These are phyloP conservation scores for Fusarium sambucinum DNA, from an alignment of 2,329 filamentous ascomycete species.

Conservation along the genomic window DNA sequence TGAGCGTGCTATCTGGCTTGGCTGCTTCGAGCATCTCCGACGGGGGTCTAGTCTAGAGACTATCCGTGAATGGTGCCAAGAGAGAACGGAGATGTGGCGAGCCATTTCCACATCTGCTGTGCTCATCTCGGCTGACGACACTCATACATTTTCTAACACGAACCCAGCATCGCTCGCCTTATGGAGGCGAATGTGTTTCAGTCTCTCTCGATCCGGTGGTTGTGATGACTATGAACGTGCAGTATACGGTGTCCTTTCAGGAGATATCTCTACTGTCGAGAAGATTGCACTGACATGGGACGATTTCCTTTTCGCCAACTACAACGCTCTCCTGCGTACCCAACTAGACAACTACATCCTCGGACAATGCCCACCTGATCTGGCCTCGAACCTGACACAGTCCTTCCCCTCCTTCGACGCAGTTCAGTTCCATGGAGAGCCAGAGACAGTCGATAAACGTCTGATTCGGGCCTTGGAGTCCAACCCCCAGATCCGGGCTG, in stretches of 20 bases:
- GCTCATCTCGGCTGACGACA: slow-evolving; percentile 66
- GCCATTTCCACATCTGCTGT: slow-evolving; percentile 83
- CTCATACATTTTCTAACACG: slow-evolving; percentile 53
- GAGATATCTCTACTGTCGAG: slow-evolving; percentile 82
- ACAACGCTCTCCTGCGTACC: slow-evolving; percentile 84
- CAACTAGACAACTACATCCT: slow-evolving; percentile 82
- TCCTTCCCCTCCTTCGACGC: slow-evolving; percentile 74
- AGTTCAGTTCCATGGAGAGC: slow-evolving; percentile 70
- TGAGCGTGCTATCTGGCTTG: slow-evolving; percentile 90
- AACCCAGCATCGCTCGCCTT: slow-evolving; percentile 65
- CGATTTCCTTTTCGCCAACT: slow-evolving; percentile 86
- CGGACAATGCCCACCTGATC: slow-evolving; percentile 64
- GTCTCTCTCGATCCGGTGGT: slow-evolving; percentile 75
- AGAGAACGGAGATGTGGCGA: slow-evolving; percentile 89
- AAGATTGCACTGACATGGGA: slow-evolving; percentile 84
- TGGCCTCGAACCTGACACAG: slow-evolving; percentile 66
- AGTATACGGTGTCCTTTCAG: slow-evolving; percentile 90
- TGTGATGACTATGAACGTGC: slow-evolving; percentile 85
- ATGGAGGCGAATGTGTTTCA: slow-evolving; percentile 83
- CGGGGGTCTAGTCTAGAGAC: slow-evolving; percentile 80
- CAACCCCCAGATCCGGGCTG: slow-evolving; percentile 65
- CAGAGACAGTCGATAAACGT: slow-evolving; percentile 63
- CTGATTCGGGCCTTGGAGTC: slow-evolving; percentile 72
- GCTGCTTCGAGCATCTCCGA: slow-evolving; percentile 93
- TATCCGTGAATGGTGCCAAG: slow-evolving; percentile 87